Conservation (phyloP, 148 eudicot genomes). For the Rhododendron kiyosumense region DNA sequence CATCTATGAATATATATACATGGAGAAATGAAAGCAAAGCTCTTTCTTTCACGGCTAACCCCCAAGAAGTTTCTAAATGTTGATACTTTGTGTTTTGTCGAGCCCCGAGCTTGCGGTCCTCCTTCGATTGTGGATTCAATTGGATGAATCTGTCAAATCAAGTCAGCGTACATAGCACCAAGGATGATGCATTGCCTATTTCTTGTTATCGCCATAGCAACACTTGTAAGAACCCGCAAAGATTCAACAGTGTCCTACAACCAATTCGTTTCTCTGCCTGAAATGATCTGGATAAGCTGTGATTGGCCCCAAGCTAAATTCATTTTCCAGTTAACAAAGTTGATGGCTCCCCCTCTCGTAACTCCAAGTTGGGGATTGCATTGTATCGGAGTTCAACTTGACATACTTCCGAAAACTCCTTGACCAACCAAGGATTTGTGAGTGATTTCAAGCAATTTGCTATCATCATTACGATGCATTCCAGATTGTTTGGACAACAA, state of each 20-base stretch:
- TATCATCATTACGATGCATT: slow-evolving; percentile 26
- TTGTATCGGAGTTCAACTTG: slow-evolving; percentile 45
- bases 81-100: too few species aligned
- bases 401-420: slow-evolving; percentile 71
- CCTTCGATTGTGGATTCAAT: background rate
- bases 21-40: background rate
- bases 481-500: background rate
- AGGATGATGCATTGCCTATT: background rate
- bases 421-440: slow-evolving; percentile 40
- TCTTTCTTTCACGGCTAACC: background rate
- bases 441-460: slow-evolving; percentile 39
- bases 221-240: background rate
- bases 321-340: background rate
- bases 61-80: background rate
- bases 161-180: background rate
- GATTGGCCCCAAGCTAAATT: background rate
- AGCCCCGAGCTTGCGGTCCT: background rate
- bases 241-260: background rate
- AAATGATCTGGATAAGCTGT: background rate
- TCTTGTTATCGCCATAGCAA: background rate
- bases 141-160: background rate
- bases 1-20: background rate
- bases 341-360: background rate
- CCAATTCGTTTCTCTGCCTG: too few species aligned
- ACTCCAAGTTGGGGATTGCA: slow-evolving; percentile 2